Evolutionary conservation across 2,329 filamentous ascomycete species (phyloP).

Genomic region (Cercospora sesami): DNA sequence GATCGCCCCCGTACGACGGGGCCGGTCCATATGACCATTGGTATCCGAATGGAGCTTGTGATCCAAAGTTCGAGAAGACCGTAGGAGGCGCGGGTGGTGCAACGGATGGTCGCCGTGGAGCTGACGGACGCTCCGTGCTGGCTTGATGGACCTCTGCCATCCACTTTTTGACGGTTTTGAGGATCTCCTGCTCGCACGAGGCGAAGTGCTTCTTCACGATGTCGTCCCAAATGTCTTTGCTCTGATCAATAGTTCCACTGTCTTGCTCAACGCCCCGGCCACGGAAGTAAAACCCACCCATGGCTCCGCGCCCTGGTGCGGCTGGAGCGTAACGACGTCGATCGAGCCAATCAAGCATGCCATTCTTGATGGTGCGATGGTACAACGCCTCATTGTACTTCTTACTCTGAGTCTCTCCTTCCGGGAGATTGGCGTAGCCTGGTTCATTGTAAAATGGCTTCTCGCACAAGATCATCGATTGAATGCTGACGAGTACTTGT

Average conservation of each 20-base stretch:
- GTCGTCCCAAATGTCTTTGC: slow-evolving; percentile 19
- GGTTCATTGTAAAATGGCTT: slow-evolving; percentile 58
- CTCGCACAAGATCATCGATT: slow-evolving; percentile 58
- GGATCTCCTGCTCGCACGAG: slow-evolving; percentile 11
- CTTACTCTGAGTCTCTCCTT: slow-evolving; percentile 20
- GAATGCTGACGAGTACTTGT: slow-evolving; percentile 56
- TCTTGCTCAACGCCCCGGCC: background rate
- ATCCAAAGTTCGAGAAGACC: background rate
- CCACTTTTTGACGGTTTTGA: slow-evolving; percentile 17
- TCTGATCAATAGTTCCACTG: background rate
- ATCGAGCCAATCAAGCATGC: slow-evolving; percentile 40
- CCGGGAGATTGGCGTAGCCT: slow-evolving; percentile 34
- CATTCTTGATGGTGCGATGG: slow-evolving; percentile 36
- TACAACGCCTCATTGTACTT: slow-evolving; percentile 36
- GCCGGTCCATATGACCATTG: background rate
- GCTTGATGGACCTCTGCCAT: background rate
- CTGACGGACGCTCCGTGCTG: background rate
- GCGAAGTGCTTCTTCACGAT: slow-evolving; percentile 23
- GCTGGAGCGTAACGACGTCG: background rate
- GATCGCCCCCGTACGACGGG: background rate
- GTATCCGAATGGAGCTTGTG: background rate
- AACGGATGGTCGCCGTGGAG: background rate
- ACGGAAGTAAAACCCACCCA: background rate
- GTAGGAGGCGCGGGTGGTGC: background rate
- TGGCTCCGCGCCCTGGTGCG: background rate